Evolutionary conservation across 768 basidiomycete genomes (phyloP), one percentile per base, ranked within the genome.

Genomic region (Glaciozyma martinii): DNA sequence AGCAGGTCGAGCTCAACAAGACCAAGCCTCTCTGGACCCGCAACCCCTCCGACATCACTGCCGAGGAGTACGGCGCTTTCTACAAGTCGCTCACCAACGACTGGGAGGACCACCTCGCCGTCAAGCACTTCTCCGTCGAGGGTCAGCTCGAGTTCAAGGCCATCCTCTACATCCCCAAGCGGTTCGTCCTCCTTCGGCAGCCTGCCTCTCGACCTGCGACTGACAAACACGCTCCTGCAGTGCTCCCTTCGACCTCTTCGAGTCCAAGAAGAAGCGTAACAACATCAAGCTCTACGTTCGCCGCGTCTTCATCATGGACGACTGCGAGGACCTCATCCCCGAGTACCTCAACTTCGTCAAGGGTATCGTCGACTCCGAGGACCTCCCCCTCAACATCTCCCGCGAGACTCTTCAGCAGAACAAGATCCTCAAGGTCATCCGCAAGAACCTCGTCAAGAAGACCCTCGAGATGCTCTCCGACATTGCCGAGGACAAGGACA

Each of bases 201-300:
- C 49, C n/a, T n/a, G 25, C 5, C 49, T 13, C 25, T 27, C 25
- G 49, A 52, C n/a, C 29, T 56, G 15, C 12, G 37, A 23, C 37
- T 33, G 64, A 30, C 56, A 8, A 25, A 3, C 37, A 1, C 6
- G 5, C 37, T 43, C 59, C 5, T 7, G 19, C 60, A 92, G 92
- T 66, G 95, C 94, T 52, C 95, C 95, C 59, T 98, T 98, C 79
- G 95, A 99, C 76, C 87, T 99, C 77, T 99, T 99, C 81, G 95
- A 99, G 82, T 89, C 89, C 66, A 98, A 99, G 88, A 98, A 98
- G 89, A 98, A 98, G 85, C 90, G 94, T 75, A 97, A 97, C 85
- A 98, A 98, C 88, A 98, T 99, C 84, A 99, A 99, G 82, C 92
- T 99, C 77, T 99, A 98, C 77, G 95, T 99, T 73, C 90, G 95